Evolutionary conservation across 192 early-diverging fungal species (phyloP).

Genomic region (Coemansia sp.): DNA sequence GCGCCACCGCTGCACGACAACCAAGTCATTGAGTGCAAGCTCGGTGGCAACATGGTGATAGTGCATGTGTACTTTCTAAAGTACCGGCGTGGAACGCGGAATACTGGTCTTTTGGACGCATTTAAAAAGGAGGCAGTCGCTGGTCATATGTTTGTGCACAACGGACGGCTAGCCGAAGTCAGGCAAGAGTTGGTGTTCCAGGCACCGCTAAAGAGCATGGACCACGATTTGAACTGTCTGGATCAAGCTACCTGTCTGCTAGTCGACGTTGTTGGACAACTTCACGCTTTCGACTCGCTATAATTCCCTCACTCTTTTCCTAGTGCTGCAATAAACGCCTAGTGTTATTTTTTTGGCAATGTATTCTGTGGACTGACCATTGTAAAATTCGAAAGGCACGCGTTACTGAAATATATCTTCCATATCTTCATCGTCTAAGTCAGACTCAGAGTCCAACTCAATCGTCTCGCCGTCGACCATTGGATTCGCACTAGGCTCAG

Average conservation of each 20-base stretch:
- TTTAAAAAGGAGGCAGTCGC: conserved; percentile 32
- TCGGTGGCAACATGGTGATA: conserved; percentile 11
- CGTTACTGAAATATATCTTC: conserved; percentile 44
- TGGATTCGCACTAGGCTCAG: background rate
- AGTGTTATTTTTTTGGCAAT: background rate
- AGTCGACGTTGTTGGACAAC: conserved; percentile 32
- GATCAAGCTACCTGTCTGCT: conserved; percentile 21
- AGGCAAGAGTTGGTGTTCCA: conserved; percentile 27
- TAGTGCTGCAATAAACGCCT: too few species aligned
- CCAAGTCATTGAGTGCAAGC: conserved; percentile 30
- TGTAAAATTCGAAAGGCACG: too few species aligned
- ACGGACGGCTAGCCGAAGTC: conserved; percentile 36
- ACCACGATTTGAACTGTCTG: conserved; percentile 6
- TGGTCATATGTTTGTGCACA: conserved; percentile 36
- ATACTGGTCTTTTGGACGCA: conserved; percentile 28
- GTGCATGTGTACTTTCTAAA: conserved; percentile 33
- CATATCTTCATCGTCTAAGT: conserved; percentile 44
- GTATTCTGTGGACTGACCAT: too few species aligned
- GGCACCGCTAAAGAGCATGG: conserved; percentile 7
- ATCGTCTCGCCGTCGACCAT: conserved; percentile 13
- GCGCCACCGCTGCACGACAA: conserved; percentile 43
- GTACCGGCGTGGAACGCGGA: conserved; percentile 23
- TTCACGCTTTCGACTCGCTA: conserved; percentile 31
- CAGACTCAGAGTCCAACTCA: conserved; percentile 32
- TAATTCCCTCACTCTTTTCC: background rate